Evolutionary conservation across 1,284 basidiomycete genomes (phyloP).

Genomic region (Omphalotus olearius): DNA sequence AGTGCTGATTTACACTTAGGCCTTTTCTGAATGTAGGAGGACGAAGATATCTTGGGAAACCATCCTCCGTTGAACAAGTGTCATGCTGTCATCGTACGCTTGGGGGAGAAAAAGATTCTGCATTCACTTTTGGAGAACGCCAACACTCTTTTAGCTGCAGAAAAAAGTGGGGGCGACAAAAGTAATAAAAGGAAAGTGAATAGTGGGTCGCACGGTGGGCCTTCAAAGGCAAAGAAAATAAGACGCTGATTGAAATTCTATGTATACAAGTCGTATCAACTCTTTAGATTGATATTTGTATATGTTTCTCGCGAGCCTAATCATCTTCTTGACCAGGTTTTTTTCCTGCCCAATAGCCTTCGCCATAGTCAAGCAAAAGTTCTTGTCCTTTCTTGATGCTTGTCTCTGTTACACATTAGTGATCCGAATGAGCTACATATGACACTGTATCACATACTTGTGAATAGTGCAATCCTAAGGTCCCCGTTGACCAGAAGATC

Average conservation of each 20-base stretch:
- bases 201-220: neutral
- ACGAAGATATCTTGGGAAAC: conserved; percentile 44
- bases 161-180: neutral
- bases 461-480: conserved; percentile 43
- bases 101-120: conserved; percentile 80
- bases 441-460: conserved; percentile 24
- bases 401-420: conserved; percentile 22
- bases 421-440: neutral
- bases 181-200: conserved; percentile 10
- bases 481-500: conserved; percentile 43
- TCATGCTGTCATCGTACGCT: conserved; percentile 69
- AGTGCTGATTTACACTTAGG: neutral
- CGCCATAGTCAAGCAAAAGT: conserved; percentile 44
- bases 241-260: no score
- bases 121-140: conserved; percentile 30
- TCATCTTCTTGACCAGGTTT: neutral
- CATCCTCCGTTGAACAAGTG: conserved; percentile 40
- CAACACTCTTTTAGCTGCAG: conserved; percentile 1
- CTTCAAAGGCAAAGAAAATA: no score
- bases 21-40: conserved; percentile 30
- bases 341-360: conserved; percentile 24
- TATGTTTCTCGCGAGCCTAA: no score
- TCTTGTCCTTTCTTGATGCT: conserved; percentile 34
- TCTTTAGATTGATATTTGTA: no score
- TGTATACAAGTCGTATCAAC: no score